Percentiles rank a stretch among this genome's conserved stretches.
Conservation (phyloP, 371 early-diverging fungal species). For the Mucor circinelloides region DNA sequence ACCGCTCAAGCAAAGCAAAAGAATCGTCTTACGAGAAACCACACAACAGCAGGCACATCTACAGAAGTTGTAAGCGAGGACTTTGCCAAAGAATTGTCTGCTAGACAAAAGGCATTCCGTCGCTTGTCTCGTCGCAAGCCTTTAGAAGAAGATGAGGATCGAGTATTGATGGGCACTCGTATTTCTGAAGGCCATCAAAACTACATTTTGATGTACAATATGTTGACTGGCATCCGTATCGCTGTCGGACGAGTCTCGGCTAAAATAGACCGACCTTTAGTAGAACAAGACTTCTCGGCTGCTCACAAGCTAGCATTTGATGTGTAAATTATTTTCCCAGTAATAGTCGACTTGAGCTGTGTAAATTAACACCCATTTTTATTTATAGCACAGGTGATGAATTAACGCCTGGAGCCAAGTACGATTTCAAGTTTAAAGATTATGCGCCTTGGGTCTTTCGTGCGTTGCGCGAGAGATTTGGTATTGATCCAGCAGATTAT, state of each 20-base stretch:
- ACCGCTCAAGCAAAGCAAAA: conserved; percentile 13
- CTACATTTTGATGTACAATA: conserved; percentile 92
- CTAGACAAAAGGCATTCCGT: conserved; percentile 34
- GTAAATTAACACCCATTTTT: no score
- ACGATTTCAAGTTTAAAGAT: conserved; percentile 97
- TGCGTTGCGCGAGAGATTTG: conserved; percentile 78
- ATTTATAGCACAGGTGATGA: conserved; percentile 81
- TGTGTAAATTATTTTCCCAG: conserved; percentile 53
- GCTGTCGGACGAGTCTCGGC: conserved; percentile 78
- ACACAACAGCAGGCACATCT: background rate
- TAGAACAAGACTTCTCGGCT: conserved; percentile 76
- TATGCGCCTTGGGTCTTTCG: conserved; percentile 96
- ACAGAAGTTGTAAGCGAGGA: conserved; percentile 22
- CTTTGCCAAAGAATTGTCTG: conserved; percentile 31
- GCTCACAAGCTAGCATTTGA: conserved; percentile 93
- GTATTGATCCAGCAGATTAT: conserved; percentile 89
- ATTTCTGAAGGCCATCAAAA: conserved; percentile 65
- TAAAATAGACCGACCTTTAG: conserved; percentile 71
- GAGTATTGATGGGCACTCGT: conserved; percentile 59
- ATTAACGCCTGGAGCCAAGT: conserved; percentile 84
- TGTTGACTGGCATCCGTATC: conserved; percentile 89
- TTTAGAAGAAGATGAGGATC: conserved; percentile 33
- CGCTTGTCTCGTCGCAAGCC: conserved; percentile 30
- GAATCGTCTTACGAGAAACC: conserved; percentile 8
- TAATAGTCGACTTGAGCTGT: no score